Evolutionary conservation across 495 filamentous ascomycete species (phyloP), one percentile per base, ranked within the genome.

Genomic region (Lasiosphaeria miniovina): DNA sequence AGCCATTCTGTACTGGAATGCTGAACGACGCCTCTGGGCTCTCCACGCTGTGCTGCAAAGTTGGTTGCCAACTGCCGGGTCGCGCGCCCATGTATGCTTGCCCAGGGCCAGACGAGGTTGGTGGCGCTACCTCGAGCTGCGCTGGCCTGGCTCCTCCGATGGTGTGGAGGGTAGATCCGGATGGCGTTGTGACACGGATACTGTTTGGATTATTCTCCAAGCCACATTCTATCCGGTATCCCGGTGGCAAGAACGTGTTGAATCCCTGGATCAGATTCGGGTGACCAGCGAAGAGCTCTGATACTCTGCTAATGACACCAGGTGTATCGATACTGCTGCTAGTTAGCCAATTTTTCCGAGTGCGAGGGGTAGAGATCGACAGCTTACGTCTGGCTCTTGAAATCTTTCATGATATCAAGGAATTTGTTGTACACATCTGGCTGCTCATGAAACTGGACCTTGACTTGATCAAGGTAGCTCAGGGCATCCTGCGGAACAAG

Each of bases 331-430:
- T 99, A 7, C 90, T 94, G 70, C 38, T 36, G 46, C 50, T 33
- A 54, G 60, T 66, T 56, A 63, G 55, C 62, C 15, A 55, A 12
- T 0, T 10, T 9, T 36, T 17, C 4, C 38, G 51, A 31, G 11
- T 32, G 14, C 40, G n/a, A 36, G 8, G 36, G n/a, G 33, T 24
- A 3, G 7, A 11, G 51, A 11, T 2, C 6, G 10, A 11, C 4
- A 8, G 82, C 90, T 77, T 75, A 94, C 86, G 92, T 90, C 76
- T 96, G 93, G 66, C 92, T 96, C 77, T 99, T 99, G 77, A 99
- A 99, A 62, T 99, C 95, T 73, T 99, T 99, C 95, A 99, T 99
- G 53, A 99, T 99, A 64, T 99, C 94, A 54, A 99, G 75, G 67
- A 99, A 99, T 24, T 88, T 84, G 70, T 99, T 99, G 68, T 99